Evolutionary conservation across 169 alveolate species (phyloP).

Genomic region (Eimeria tenella): DNA sequence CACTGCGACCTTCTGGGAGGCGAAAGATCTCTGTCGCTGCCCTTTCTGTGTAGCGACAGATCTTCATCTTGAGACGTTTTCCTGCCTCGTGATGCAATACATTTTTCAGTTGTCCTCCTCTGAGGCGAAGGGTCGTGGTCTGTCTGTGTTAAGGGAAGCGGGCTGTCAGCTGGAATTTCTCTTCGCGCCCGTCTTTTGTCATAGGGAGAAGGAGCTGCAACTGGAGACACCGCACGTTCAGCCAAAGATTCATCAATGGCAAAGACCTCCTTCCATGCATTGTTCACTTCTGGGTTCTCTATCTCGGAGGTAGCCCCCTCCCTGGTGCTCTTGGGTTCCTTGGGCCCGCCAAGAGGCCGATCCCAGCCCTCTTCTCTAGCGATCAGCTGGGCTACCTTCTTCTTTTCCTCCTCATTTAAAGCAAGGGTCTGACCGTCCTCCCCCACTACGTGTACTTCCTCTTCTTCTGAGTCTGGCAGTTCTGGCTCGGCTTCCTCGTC

Average conservation of each 20-base stretch:
- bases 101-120: not conserved
- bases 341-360: not conserved
- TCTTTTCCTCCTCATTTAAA: constrained; percentile 42
- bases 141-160: not conserved
- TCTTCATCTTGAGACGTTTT: not conserved
- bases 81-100: not conserved
- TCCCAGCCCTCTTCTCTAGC: constrained; percentile 29
- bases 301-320: constrained; percentile 15
- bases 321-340: not conserved
- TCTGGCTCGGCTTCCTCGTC: not conserved
- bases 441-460: constrained; percentile 61
- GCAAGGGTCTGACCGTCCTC: constrained; percentile 56
- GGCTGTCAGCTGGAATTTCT: not conserved
- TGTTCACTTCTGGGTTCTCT: not conserved
- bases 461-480: constrained; percentile 30
- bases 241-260: not conserved
- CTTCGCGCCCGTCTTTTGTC: not conserved
- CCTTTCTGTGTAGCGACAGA: not conserved
- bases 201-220: not conserved
- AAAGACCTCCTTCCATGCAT: constrained; percentile 40
- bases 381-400: constrained; percentile 19
- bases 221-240: not conserved
- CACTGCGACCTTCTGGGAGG: not conserved
- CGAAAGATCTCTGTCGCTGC: not conserved
- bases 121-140: not conserved